Evolutionary conservation across 2,329 filamentous ascomycete species (phyloP), one percentile per base, ranked within the genome.

Genomic region (Basipetospora sp.): DNA sequence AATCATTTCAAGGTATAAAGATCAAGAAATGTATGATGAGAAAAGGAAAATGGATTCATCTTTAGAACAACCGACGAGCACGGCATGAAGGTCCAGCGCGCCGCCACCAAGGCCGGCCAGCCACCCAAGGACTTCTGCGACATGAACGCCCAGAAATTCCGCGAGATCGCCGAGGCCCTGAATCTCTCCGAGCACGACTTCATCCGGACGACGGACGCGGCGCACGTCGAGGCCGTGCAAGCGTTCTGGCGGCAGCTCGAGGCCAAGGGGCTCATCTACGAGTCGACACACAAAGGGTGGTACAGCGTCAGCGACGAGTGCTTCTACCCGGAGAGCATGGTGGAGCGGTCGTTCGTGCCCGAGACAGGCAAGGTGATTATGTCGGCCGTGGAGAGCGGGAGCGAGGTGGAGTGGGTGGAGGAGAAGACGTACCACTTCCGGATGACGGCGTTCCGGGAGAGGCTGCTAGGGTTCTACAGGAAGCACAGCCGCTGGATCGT

Each of bases 21-120:
- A n/a, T n/a, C n/a, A n/a, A n/a, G n/a, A n/a, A n/a, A n/a, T n/a
- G n/a, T n/a, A n/a, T n/a, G n/a, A n/a, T n/a, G n/a, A n/a, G n/a
- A n/a, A n/a, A n/a, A n/a, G n/a, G n/a, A n/a, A n/a, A n/a, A n/a
- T n/a, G n/a, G n/a, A n/a, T n/a, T n/a, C n/a, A n/a, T n/a, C n/a
- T n/a, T n/a, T n/a, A n/a, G n/a, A n/a, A n/a, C n/a, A n/a, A 96
- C 87, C 26, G 90, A 98, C 55, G 90, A 98, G 58, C 88, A 98
- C 63, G 90, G 90, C 31, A 81, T 94, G 73, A 98, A 98, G 68
- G 80, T 96, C 16, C 90, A 98, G 56, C 80, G 78, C 55, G 88
- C 88, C 1, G 84, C 90, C 2, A 64, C 69, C 5, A 72, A 75
- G 47, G 75, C 81, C 11, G 74, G 74, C 4, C 69, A 80, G 37